phyloP scores from a whole-genome alignment of 2,329 filamentous ascomycete genomes.

The Cercospora nicotianae region DNA sequence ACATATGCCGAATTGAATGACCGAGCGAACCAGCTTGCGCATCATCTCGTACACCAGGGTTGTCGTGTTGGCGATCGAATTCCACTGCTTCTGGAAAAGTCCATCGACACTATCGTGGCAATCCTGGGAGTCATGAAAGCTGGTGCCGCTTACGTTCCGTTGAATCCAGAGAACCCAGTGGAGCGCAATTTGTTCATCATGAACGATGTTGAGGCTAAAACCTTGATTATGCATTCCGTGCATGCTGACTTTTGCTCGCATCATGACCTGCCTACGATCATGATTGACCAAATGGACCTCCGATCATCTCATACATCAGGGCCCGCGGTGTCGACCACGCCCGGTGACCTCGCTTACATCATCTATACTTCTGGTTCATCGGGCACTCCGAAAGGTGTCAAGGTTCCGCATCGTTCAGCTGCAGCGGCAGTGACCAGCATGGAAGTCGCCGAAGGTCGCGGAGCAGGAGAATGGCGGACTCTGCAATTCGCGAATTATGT shows the following conservation, averaged over 20 bases:
- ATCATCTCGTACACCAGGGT: not conserved
- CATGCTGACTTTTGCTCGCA: not conserved
- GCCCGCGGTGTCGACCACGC: not conserved
- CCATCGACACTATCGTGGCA: not conserved
- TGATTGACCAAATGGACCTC: not conserved
- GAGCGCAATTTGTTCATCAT: constrained; percentile 11
- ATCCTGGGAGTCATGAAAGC: not conserved
- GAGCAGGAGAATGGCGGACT: not conserved
- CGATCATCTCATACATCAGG: not conserved
- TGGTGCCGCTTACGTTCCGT: constrained; percentile 7
- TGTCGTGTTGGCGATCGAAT: not conserved
- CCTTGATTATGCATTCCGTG: not conserved
- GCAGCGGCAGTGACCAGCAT: not conserved
- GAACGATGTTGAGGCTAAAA: constrained; percentile 5
- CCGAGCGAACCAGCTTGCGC: not conserved
- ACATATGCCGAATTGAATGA: not conserved
- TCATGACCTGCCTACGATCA: not conserved
- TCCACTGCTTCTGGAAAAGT: not conserved
- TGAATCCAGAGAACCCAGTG: constrained; percentile 10
- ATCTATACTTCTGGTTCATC: not conserved
- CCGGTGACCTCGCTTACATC: not conserved
- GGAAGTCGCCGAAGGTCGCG: not conserved
- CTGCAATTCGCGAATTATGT: not conserved
- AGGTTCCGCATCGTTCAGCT: not conserved
- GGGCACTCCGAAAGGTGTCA: not conserved